phyloP scores from a whole-genome alignment of 805 yeast species.

The Sugiyamaella americana region DNA sequence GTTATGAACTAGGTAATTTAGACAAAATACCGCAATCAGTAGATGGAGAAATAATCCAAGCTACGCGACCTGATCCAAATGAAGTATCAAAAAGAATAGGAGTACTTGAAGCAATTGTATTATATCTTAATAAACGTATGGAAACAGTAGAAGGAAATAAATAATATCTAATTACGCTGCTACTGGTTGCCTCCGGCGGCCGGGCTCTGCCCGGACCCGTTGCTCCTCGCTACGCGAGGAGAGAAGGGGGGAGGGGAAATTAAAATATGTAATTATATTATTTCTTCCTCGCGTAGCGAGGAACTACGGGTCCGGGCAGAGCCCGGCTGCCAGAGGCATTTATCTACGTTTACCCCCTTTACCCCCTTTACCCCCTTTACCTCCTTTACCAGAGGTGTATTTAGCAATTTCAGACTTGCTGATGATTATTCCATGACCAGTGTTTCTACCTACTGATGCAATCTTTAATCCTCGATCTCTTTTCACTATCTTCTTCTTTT shows the following conservation, averaged over 20 bases:
- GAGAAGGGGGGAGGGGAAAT: background rate
- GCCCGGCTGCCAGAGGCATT: background rate
- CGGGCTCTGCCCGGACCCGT: background rate
- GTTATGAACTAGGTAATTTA: slow-evolving; percentile 22
- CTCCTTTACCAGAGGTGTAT: slow-evolving; percentile 1
- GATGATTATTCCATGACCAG: slow-evolving; percentile 71
- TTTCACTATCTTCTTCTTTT: slow-evolving; percentile 39
- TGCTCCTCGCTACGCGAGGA: background rate
- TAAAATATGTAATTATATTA: too few species aligned
- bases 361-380: background rate
- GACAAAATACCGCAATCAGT: background rate
- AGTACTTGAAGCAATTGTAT: slow-evolving; percentile 14
- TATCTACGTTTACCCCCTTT: background rate
- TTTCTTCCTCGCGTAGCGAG: background rate
- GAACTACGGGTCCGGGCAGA: background rate
- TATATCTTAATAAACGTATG: slow-evolving; percentile 8
- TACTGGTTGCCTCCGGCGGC: background rate
- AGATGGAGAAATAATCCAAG: slow-evolving; percentile 6
- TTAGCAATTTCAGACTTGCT: slow-evolving; percentile 58
- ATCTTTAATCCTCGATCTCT: slow-evolving; percentile 79
- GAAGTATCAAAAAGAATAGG: slow-evolving; percentile 16
- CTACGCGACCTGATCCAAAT: slow-evolving; percentile 12
- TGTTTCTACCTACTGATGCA: slow-evolving; percentile 65
- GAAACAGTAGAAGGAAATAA: slow-evolving; percentile 5
- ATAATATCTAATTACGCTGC: background rate